These are phyloP conservation scores for Apophysomyces variabilis DNA, from an alignment of 371 early-diverging fungal genomes.

Conservation along the genomic window DNA sequence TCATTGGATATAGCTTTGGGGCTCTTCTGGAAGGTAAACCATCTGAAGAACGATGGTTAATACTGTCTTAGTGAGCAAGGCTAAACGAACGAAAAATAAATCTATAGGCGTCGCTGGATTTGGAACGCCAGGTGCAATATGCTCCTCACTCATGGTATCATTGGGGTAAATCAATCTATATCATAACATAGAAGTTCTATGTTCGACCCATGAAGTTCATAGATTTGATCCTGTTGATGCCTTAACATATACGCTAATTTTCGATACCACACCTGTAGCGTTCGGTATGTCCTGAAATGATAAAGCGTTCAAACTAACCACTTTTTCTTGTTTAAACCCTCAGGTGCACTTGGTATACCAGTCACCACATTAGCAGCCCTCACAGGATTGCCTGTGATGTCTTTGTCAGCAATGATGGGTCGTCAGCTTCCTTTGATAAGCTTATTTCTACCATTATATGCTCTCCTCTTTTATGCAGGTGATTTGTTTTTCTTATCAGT, in stretches of 20 bases:
- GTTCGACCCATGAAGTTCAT: not conserved
- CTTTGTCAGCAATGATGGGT: conserved; percentile 53
- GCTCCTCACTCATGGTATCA: conserved; percentile 53
- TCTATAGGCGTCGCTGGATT: conserved; percentile 51
- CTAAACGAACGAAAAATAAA: not conserved
- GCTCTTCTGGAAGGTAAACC: conserved; percentile 49
- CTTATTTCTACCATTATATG: conserved; percentile 48
- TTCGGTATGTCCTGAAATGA: conserved; percentile 27
- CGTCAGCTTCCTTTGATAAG: conserved; percentile 52
- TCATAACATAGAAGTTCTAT: not conserved
- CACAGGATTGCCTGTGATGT: conserved; percentile 41
- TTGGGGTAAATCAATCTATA: conserved; percentile 36
- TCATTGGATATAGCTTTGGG: conserved; percentile 51
- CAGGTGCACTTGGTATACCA: conserved; percentile 22
- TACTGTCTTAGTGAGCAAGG: not conserved
- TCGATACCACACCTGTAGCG: conserved; percentile 53
- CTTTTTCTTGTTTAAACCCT: not conserved
- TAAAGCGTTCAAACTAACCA: not conserved
- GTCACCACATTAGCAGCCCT: conserved; percentile 51
- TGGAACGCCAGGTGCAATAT: conserved; percentile 59
- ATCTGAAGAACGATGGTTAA: no score
- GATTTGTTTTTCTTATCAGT: conserved; percentile 6
- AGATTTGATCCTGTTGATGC: conserved; percentile 54
- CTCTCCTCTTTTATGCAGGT: conserved; percentile 41
- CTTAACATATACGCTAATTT: conserved; percentile 43